These are phyloP conservation scores for Trichomonascaceae sp. DNA, from an alignment of 1,139 yeast species.

Conservation along the genomic window DNA sequence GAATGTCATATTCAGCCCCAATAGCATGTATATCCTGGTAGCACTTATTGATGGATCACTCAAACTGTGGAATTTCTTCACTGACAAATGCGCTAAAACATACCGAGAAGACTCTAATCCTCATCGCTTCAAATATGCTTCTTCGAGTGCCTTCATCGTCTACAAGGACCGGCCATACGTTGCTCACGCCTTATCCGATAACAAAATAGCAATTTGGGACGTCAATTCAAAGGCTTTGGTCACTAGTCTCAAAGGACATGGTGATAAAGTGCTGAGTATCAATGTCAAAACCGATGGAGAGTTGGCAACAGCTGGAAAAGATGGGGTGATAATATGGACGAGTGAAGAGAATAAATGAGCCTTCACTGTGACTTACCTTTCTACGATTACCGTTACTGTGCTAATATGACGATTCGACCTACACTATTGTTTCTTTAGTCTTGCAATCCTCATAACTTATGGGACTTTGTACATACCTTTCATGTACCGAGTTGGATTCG, in stretches of 20 bases:
- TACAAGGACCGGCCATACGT: conserved; percentile 36
- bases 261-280: conserved; percentile 33
- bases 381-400: neutral
- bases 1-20: conserved; percentile 68
- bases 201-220: conserved; percentile 61
- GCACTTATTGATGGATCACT: conserved; percentile 76
- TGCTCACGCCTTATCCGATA: conserved; percentile 62
- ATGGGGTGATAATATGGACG: conserved; percentile 32
- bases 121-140: conserved; percentile 31
- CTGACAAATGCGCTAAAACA: conserved; percentile 34
- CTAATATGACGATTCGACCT: neutral
- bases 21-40: conserved; percentile 73
- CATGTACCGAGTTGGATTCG: neutral
- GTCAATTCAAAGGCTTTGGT: conserved; percentile 58
- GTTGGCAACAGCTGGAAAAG: conserved; percentile 39
- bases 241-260: conserved; percentile 34
- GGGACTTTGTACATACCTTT: neutral
- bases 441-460: no score
- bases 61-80: conserved; percentile 65
- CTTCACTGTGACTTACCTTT: no score
- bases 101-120: conserved; percentile 29
- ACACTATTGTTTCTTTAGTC: neutral
- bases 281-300: conserved; percentile 31
- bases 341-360: neutral
- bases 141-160: conserved; percentile 25